Evolutionary conservation across 805 yeast species (phyloP).

Genomic region (Monosporozyma aquatica): DNA sequence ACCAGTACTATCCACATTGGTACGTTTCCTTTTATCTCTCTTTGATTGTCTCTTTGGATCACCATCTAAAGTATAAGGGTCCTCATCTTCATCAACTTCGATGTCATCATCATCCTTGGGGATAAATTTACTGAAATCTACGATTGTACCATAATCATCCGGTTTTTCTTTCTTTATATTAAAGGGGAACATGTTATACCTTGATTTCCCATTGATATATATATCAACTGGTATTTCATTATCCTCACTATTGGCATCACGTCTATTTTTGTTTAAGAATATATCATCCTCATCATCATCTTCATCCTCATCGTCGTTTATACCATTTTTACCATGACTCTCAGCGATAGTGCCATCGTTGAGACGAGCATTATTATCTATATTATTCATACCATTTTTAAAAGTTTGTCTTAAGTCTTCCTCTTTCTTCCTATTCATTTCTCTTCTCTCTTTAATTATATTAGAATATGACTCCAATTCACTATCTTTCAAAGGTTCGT

Average conservation of each 20-base stretch:
- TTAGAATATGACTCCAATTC: conserved; percentile 44
- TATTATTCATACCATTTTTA: neutral
- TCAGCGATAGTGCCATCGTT: too few species aligned
- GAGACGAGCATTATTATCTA: too few species aligned
- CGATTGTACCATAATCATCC: conserved; percentile 84
- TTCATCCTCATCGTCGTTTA: conserved; percentile 15
- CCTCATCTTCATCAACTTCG: neutral
- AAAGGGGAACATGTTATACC: conserved; percentile 69
- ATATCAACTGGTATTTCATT: conserved; percentile 25
- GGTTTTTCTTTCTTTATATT: conserved; percentile 46
- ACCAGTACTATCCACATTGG: neutral
- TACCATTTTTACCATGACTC: neutral
- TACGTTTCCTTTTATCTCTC: neutral
- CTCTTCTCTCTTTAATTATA: conserved; percentile 39
- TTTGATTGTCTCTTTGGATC: neutral
- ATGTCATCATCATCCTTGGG: conserved; percentile 39
- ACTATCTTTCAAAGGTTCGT: conserved; percentile 41
- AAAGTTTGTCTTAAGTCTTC: conserved; percentile 27
- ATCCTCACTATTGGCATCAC: conserved; percentile 3
- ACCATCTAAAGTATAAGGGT: neutral
- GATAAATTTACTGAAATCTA: conserved; percentile 55
- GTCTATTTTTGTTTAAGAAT: conserved; percentile 10
- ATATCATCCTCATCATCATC: conserved; percentile 29
- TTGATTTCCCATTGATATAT: conserved; percentile 17
- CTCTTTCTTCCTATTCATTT: conserved; percentile 29